phyloP scores from a whole-genome alignment of 495 filamentous ascomycete species.

The Penicillium salamii region DNA sequence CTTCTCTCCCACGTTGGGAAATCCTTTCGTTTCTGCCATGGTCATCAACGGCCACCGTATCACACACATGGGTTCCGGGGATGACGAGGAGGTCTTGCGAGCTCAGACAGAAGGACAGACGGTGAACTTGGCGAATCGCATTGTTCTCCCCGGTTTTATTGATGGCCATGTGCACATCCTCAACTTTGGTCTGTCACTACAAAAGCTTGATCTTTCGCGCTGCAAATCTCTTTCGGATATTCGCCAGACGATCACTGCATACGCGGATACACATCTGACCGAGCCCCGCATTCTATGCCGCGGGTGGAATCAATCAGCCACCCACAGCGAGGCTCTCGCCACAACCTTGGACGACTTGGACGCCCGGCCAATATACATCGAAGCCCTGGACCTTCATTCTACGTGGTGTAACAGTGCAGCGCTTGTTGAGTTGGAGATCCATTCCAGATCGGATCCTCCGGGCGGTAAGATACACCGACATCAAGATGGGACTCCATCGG shows the following conservation, averaged over 20 bases:
- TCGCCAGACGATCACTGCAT: conserved; percentile 40
- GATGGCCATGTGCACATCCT: conserved; percentile 64
- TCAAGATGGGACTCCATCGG: conserved; percentile 43
- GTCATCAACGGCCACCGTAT: conserved; percentile 32
- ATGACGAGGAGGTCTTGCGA: conserved; percentile 13
- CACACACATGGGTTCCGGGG: conserved; percentile 36
- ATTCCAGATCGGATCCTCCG: conserved; percentile 45
- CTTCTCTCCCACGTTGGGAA: conserved; percentile 13
- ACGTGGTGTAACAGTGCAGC: conserved; percentile 60
- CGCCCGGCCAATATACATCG: conserved; percentile 56
- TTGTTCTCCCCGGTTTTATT: conserved; percentile 58
- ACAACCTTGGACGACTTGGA: conserved; percentile 49
- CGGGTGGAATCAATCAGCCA: conserved; percentile 62
- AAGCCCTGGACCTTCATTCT: conserved; percentile 61
- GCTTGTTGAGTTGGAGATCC: conserved; percentile 48
- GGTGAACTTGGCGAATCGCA: conserved; percentile 41
- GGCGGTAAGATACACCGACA: conserved; percentile 56
- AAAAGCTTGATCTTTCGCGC: conserved; percentile 49
- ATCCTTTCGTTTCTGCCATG: conserved; percentile 21
- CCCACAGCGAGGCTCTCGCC: conserved; percentile 45
- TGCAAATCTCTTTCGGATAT: conserved; percentile 55
- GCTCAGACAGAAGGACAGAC: conserved; percentile 21
- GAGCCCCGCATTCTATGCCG: conserved; percentile 51
- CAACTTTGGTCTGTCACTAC: conserved; percentile 55
- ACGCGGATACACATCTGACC: conserved; percentile 44